Evolutionary conservation across 805 yeast genomes (phyloP), one percentile per base, ranked within the genome.

Genomic region (Maudiozyma pseudohumilis): DNA sequence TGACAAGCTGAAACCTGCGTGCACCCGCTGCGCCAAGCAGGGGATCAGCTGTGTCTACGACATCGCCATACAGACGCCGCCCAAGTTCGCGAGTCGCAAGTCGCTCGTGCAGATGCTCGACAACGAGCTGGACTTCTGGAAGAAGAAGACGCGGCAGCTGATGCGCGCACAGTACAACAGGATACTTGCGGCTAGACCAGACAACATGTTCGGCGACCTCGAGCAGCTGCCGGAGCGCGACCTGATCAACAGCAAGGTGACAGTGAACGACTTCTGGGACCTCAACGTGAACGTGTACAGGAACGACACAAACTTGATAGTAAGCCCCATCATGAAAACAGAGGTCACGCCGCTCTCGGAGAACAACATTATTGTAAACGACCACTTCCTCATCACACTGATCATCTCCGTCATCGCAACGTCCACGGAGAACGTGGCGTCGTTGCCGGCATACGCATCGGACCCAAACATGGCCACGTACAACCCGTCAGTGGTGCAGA

Each of bases 311-410:
- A 48, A 50, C 23, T 40, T 58, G 34, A 46, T 55, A 9, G 50
- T 54, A 37, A 54, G 52, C 24, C 42, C 46, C 21, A 43, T 49
- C 3, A 50, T 52, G 47, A 55, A 55, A 41, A 44, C 55, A 23
- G 61, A 58, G 32, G 53, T 56, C 2, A 55, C 51, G 33, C 59
- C 61, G 2, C 35, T 56, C 16, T 54, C 61, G 3, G 60, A 53
- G 32, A 53, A 55, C 35, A 55, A 54, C 35, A 45, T 50, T 17
- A 45, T 58, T 10, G 40, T 52, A 2, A 52, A 52, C 22, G 61
- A 58, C 42, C 46, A 43, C 16, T 56, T 55, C 31, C 30, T 56
- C 15, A 46, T 54, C 13, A 40, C 46, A 3, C 32, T 55, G 16
- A 39, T 55, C 7, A 42, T 57, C 3, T 49, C 61, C 1, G 38